phyloP scores from a whole-genome alignment of 106 monocot genomes.

The Gastrodia elata region DNA sequence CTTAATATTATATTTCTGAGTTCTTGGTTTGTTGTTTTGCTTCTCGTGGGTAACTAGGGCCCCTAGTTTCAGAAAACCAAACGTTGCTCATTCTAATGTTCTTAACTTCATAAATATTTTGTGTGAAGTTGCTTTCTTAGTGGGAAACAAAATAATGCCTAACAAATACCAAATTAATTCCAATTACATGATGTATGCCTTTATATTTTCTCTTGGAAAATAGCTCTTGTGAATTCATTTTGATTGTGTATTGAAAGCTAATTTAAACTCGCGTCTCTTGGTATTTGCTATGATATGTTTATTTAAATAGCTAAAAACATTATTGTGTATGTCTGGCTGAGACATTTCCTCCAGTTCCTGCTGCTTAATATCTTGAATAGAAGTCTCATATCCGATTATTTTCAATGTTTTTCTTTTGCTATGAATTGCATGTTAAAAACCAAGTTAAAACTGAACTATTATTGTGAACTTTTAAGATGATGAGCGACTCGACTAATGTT shows the following conservation, averaged over 20 bases:
- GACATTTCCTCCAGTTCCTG: neutral
- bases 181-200: neutral
- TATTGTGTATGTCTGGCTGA: neutral
- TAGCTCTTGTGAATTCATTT: neutral
- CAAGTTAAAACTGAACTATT: neutral
- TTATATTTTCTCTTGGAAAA: neutral
- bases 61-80: too few species aligned
- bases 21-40: neutral
- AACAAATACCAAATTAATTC: neutral
- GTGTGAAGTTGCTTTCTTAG: neutral
- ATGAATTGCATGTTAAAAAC: neutral
- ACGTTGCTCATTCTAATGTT: neutral
- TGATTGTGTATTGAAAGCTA: neutral
- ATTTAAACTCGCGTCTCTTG: neutral
- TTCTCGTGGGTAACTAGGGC: too few species aligned
- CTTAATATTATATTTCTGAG: neutral
- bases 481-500: conserved; percentile 98
- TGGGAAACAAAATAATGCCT: neutral
- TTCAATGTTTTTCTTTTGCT: neutral
- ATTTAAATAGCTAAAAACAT: neutral
- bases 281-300: neutral
- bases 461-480: conserved; percentile 54
- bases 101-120: neutral
- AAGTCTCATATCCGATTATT: neutral
- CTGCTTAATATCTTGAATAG: neutral